A percentile compares a stretch with the other conserved stretches of the same genome.
These are phyloP conservation scores for Saussurea involucrata DNA, from an alignment of 129 eudicot species.

Conservation along the genomic window DNA sequence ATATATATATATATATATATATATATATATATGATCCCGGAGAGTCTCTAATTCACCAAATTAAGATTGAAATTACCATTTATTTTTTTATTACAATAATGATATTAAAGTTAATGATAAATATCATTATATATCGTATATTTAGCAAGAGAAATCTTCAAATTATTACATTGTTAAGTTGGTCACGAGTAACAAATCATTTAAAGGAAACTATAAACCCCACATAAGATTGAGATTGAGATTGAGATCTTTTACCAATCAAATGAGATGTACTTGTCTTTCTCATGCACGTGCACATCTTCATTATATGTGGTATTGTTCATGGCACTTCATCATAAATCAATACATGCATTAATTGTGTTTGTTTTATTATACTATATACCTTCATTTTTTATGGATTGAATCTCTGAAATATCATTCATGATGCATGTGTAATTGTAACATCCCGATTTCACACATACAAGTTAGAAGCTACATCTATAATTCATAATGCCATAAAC, in stretches of 20 bases:
- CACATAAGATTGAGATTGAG: neutral
- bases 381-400: neutral
- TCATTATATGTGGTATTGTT: constrained; percentile 8
- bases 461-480: too few species aligned
- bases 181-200: neutral
- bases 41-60: neutral
- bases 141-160: neutral
- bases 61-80: neutral
- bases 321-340: neutral
- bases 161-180: neutral
- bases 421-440: neutral
- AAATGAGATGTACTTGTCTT: constrained; percentile 18
- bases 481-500: too few species aligned
- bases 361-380: neutral
- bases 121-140: neutral
- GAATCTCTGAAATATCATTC: neutral
- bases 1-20: too few species aligned
- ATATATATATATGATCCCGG: too few species aligned
- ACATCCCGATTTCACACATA: too few species aligned
- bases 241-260: neutral
- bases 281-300: constrained; percentile 24
- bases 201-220: neutral
- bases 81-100: neutral
- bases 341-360: neutral
- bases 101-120: neutral